Conservation (phyloP, 2,329 filamentous ascomycete species). For the Neonectria hederae region DNA sequence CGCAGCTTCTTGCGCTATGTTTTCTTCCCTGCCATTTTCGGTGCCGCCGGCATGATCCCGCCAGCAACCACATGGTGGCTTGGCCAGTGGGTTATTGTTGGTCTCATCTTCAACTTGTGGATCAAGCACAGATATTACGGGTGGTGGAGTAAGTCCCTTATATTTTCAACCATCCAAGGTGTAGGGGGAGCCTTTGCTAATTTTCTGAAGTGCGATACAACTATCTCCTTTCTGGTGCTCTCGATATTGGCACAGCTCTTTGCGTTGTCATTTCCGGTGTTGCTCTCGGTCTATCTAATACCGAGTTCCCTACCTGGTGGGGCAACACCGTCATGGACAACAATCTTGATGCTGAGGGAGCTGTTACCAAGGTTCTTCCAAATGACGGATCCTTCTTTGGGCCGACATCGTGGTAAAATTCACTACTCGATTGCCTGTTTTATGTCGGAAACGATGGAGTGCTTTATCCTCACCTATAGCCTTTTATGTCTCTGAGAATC, state of each 20-base stretch:
- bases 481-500: background rate
- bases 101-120: conserved; percentile 73
- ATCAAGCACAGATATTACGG: conserved; percentile 71
- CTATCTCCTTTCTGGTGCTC: conserved; percentile 10
- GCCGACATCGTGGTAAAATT: background rate
- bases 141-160: conserved; percentile 75
- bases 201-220: conserved; percentile 3
- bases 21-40: conserved; percentile 74
- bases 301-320: conserved; percentile 5
- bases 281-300: conserved; percentile 9
- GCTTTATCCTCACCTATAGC: background rate
- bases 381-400: conserved; percentile 14
- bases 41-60: conserved; percentile 68
- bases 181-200: background rate
- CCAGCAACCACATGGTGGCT: conserved; percentile 75
- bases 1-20: conserved; percentile 70
- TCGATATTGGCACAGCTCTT: conserved; percentile 10
- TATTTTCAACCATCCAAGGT: background rate
- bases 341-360: conserved; percentile 6
- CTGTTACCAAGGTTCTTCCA: conserved; percentile 8
- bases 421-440: background rate
- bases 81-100: conserved; percentile 71
- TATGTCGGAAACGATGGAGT: background rate
- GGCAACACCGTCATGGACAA: conserved; percentile 9
- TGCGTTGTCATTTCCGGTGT: conserved; percentile 12